Evolutionary conservation across 345 rosid genomes (phyloP).

Genomic region (Melaleuca quinquenervia): DNA sequence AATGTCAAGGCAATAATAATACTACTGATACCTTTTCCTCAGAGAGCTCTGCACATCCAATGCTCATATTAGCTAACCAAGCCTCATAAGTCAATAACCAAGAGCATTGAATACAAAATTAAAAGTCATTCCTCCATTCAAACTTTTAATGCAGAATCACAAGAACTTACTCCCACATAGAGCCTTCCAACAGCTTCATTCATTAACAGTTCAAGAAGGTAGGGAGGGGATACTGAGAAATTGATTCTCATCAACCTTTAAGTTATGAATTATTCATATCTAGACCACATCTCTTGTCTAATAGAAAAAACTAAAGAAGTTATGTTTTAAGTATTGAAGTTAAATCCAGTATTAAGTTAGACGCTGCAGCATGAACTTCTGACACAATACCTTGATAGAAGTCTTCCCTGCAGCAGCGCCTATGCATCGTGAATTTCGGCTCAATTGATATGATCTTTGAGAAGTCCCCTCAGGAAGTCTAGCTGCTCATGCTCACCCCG

Average conservation of each 20-base stretch:
- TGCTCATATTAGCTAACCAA: not conserved
- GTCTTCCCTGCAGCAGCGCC: not conserved
- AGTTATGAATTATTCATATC: not conserved
- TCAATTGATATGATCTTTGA: constrained; percentile 30
- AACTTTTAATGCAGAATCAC: not conserved
- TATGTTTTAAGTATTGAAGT: not conserved
- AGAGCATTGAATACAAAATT: not conserved
- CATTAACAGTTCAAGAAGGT: not conserved
- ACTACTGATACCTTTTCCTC: not conserved
- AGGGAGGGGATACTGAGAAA: not conserved
- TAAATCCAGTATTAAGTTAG: not conserved
- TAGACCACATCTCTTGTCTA: not conserved
- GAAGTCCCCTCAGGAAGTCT: constrained; percentile 69
- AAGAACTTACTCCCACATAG: not conserved
- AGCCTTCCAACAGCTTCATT: not conserved
- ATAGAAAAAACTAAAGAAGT: not conserved
- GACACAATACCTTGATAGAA: not conserved
- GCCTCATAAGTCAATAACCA: not conserved
- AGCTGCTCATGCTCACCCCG: constrained; percentile 73
- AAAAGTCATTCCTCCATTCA: not conserved
- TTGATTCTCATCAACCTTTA: not conserved
- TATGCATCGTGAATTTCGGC: not conserved
- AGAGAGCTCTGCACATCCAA: not conserved
- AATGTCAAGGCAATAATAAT: not conserved
- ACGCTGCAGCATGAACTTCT: not conserved